Percentiles rank a stretch among this genome's conserved stretches.
phyloP scores from a whole-genome alignment of 1,284 basidiomycete species.

The Ganoderma lingzhi region DNA sequence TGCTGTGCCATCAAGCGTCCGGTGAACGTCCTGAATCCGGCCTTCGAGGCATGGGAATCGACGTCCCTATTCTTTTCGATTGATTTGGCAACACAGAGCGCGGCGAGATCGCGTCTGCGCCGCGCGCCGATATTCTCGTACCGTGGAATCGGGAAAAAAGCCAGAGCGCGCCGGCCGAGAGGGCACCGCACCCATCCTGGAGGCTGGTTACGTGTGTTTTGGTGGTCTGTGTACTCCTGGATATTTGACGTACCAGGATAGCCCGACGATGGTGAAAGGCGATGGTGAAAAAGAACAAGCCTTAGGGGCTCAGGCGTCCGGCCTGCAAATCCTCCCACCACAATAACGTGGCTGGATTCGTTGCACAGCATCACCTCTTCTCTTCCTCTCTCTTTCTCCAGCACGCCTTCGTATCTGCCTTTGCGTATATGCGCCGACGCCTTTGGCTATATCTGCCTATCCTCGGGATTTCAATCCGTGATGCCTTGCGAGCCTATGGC shows the following conservation, averaged over 20 bases:
- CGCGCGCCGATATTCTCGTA: not conserved
- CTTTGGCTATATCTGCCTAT: not conserved
- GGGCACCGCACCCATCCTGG: not conserved
- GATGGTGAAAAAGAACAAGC: conserved; percentile 2
- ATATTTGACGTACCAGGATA: not conserved
- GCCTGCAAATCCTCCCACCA: conserved; percentile 1
- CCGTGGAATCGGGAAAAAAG: not conserved
- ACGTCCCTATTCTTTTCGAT: not conserved
- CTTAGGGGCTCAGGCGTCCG: not conserved
- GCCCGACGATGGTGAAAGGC: not conserved
- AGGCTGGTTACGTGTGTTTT: not conserved
- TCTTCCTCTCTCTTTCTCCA: not conserved
- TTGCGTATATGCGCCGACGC: not conserved
- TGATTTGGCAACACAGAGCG: not conserved
- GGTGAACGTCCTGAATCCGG: no score
- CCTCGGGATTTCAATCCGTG: not conserved
- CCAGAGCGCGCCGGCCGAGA: not conserved
- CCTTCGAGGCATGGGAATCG: not conserved
- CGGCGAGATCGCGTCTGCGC: not conserved
- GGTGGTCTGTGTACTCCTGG: not conserved
- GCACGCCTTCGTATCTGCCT: not conserved
- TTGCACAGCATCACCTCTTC: conserved; percentile 5
- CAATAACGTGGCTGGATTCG: not conserved
- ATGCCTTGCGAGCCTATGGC: not conserved
- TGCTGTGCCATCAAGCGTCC: no score